These are phyloP conservation scores for Rhypophila decipiens DNA, from an alignment of 495 filamentous ascomycete genomes.

Conservation along the genomic window DNA sequence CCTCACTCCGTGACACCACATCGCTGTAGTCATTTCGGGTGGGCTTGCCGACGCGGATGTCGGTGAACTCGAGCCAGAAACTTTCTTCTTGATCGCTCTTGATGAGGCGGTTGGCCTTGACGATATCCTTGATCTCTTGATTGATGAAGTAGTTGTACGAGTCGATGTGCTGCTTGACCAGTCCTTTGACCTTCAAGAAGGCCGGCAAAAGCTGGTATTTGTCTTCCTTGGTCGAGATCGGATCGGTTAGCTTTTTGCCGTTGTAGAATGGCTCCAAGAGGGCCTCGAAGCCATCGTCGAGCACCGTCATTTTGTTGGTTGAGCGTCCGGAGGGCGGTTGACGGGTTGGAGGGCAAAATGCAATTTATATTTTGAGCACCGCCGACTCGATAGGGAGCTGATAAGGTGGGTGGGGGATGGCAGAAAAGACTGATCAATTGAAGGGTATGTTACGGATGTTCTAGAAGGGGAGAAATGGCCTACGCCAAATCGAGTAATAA, in stretches of 20 bases:
- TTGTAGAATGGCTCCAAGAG: constrained; percentile 94
- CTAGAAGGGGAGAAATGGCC: no score
- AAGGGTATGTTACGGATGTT: no score
- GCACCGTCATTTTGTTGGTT: constrained; percentile 29
- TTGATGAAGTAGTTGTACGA: constrained; percentile 98
- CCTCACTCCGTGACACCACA: constrained; percentile 51
- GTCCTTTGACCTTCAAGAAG: constrained; percentile 89
- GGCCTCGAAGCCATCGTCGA: constrained; percentile 67
- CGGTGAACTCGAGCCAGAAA: constrained; percentile 83
- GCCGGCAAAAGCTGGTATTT: constrained; percentile 96
- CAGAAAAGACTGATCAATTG: no score
- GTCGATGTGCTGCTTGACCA: constrained; percentile 69
- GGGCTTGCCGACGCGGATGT: constrained; percentile 77
- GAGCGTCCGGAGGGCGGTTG: no score
- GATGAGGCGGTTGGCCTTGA: constrained; percentile 77
- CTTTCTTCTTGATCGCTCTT: constrained; percentile 81
- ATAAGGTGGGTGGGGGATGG: no score
- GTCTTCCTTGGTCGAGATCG: constrained; percentile 84
- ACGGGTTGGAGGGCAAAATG: no score
- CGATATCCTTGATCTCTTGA: constrained; percentile 90
- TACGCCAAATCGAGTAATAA: no score
- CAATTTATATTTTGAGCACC: no score
- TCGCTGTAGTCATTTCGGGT: constrained; percentile 67
- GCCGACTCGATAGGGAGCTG: no score
- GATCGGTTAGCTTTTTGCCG: constrained; percentile 85